Conservation (phyloP, 176 grass and related monocot species). For the Poa annua region DNA sequence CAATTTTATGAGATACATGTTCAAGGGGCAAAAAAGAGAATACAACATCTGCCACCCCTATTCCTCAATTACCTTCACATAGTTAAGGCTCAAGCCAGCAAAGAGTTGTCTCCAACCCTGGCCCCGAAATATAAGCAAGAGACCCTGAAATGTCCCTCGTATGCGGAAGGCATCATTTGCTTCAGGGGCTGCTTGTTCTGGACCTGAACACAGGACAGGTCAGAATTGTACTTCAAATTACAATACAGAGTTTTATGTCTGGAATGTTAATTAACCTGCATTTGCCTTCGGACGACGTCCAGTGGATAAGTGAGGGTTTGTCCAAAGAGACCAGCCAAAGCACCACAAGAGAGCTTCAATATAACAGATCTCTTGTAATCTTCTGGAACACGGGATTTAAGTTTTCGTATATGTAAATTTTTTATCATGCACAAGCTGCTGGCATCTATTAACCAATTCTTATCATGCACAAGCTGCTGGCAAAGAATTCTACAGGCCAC, state of each 20-base stretch:
- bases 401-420: slow-evolving; percentile 98
- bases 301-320: slow-evolving; percentile 97
- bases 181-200: slow-evolving; percentile 67
- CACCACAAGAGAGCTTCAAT: slow-evolving; percentile 85
- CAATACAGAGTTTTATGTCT: slow-evolving; percentile 4
- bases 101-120: slow-evolving; percentile 96
- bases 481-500: too few relatives aligned
- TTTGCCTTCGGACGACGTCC: slow-evolving; percentile 97
- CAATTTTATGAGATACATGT: not conserved
- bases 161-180: slow-evolving; percentile 54
- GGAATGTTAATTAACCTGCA: slow-evolving; percentile 63
- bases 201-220: slow-evolving; percentile 52
- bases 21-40: not conserved
- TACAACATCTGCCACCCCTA: not conserved
- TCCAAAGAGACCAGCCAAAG: slow-evolving; percentile 95
- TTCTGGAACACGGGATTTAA: slow-evolving; percentile 77
- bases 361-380: slow-evolving; percentile 88
- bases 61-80: slow-evolving; percentile 78
- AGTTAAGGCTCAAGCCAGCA: slow-evolving; percentile 96
- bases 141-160: slow-evolving; percentile 76
- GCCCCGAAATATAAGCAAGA: slow-evolving; percentile 54
- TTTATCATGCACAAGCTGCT: too few relatives aligned
- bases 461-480: too few relatives aligned
- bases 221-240: not conserved
- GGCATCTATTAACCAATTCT: too few relatives aligned